Conservation (phyloP, 73 alveolate species). For the Paramecium pentaurelia region DNA sequence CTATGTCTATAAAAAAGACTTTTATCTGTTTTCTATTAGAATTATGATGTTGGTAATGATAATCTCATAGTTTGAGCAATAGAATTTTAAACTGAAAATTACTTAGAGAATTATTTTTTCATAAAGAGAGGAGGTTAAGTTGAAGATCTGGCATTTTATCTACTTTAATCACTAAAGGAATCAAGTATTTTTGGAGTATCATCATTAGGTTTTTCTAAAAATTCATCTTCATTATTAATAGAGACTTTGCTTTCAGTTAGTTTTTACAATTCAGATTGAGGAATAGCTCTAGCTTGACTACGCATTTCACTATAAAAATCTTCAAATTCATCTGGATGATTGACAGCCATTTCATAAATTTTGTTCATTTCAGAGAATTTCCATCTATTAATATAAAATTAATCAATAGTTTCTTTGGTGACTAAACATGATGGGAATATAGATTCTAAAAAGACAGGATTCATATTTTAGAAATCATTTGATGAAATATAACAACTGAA, state of each 20-base stretch:
- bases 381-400: slow-evolving; percentile 26
- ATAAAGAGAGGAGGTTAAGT: slow-evolving; percentile 33
- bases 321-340: slow-evolving; percentile 35
- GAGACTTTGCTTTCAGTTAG: slow-evolving; percentile 23
- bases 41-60: not conserved
- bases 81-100: not conserved
- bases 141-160: not conserved
- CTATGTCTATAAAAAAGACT: not conserved
- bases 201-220: not conserved
- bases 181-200: not conserved
- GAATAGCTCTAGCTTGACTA: slow-evolving; percentile 5
- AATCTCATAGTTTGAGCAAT: not conserved
- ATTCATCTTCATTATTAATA: not conserved
- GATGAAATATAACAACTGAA: not conserved
- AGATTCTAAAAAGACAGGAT: not conserved
- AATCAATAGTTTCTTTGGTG: not conserved
- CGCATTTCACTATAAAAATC: slow-evolving; percentile 8
- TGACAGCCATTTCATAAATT: slow-evolving; percentile 14
- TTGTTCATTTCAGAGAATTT: slow-evolving; percentile 5
- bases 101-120: not conserved
- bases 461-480: slow-evolving; percentile 27
- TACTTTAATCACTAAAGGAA: not conserved
- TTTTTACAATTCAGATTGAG: not conserved
- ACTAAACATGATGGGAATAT: slow-evolving; percentile 12
- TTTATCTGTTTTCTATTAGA: not conserved